These are phyloP conservation scores for Luffa acutangula DNA, from an alignment of 306 rosid genomes.

Conservation along the genomic window DNA sequence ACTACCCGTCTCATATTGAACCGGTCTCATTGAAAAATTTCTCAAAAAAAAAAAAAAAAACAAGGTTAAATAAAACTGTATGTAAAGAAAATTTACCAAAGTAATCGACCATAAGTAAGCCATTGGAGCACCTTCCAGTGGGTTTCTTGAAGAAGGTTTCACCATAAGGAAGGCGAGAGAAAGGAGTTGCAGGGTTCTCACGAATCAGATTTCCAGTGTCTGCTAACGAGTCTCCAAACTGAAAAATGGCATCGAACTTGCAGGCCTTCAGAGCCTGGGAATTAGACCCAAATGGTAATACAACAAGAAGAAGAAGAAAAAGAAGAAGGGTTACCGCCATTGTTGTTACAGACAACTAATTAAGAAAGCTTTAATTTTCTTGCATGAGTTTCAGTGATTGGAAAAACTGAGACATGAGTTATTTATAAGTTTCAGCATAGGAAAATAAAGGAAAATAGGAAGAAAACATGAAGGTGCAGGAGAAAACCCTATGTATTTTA, in stretches of 20 bases:
- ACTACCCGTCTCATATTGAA: too few relatives aligned
- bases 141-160: constrained; percentile 13
- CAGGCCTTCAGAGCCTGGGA: not conserved
- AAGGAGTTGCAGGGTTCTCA: constrained; percentile 6
- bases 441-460: too few relatives aligned
- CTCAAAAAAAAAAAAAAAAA: too few relatives aligned
- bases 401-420: not conserved
- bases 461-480: too few relatives aligned
- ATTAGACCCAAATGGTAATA: not conserved
- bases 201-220: constrained; percentile 14
- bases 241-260: constrained; percentile 8
- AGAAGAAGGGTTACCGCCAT: constrained; percentile 5
- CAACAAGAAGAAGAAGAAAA: not conserved
- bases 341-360: not conserved
- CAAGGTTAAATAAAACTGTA: too few relatives aligned
- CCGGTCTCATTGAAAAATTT: too few relatives aligned
- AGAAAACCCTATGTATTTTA: too few relatives aligned
- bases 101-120: constrained; percentile 14
- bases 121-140: constrained; percentile 17
- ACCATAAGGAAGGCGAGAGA: constrained; percentile 9
- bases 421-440: too few relatives aligned
- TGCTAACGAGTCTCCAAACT: constrained; percentile 8
- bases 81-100: not conserved
- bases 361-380: too few relatives aligned
- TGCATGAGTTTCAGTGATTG: not conserved